Percentiles rank a stretch among this genome's conserved stretches.
Evolutionary conservation across 75 land plant species (phyloP).

Genomic region (Selaginella moellendorffii): DNA sequence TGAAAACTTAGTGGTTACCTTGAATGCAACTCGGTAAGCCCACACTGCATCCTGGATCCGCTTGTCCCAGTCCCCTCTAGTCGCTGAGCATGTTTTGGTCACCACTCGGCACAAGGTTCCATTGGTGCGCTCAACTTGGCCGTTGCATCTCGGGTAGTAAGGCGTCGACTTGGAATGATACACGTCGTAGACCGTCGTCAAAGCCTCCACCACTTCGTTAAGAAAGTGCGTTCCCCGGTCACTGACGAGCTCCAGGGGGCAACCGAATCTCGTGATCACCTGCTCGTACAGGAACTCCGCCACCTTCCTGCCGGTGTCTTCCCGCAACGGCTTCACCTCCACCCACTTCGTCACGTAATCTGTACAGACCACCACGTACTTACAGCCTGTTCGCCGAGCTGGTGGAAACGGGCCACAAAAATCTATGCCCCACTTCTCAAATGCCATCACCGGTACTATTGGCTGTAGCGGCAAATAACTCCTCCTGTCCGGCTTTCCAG

Average conservation of each 20-base stretch:
- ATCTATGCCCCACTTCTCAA: conserved; percentile 6
- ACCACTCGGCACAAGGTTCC: background rate
- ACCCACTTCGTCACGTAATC: conserved; percentile 7
- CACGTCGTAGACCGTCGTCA: background rate
- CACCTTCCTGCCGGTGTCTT: background rate
- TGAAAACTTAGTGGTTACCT: too few relatives aligned
- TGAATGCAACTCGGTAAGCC: too few relatives aligned
- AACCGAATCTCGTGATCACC: conserved; percentile 2
- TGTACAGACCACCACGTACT: background rate
- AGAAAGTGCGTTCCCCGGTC: conserved; percentile 7
- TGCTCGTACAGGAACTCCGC: background rate
- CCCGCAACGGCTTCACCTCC: background rate
- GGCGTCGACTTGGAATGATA: background rate
- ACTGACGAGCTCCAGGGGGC: conserved; percentile 3
- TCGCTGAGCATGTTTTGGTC: too few relatives aligned
- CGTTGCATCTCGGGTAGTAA: too few relatives aligned
- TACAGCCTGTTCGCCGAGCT: background rate
- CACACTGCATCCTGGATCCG: too few relatives aligned
- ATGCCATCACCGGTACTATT: background rate
- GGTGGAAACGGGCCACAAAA: background rate
- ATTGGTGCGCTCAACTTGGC: background rate
- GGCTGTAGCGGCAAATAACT: background rate
- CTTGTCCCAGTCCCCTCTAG: too few relatives aligned
- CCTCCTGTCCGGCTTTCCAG: background rate
- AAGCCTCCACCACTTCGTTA: background rate